Percentiles rank a stretch among this genome's conserved stretches.
phyloP scores from a whole-genome alignment of 2,329 filamentous ascomycete species.

The Epicoccum sorghinum region DNA sequence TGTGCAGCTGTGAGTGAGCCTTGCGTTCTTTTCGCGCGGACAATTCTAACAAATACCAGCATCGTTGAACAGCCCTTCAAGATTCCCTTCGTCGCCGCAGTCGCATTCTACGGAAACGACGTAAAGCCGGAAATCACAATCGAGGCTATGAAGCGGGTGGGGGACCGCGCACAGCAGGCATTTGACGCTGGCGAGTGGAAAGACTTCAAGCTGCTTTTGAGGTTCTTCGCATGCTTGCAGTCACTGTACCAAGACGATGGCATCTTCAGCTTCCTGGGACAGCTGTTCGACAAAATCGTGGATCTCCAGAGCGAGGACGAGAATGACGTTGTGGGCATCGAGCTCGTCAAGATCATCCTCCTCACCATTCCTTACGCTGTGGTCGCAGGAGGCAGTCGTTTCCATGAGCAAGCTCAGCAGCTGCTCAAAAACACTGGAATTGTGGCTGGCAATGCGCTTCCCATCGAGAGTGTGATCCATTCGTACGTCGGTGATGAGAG shows the following conservation, averaged over 20 bases:
- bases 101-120: conserved; percentile 79
- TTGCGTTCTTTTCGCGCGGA: not conserved
- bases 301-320: conserved; percentile 91
- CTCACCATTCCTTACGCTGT: conserved; percentile 88
- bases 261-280: conserved; percentile 81
- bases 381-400: conserved; percentile 49
- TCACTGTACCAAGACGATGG: conserved; percentile 81
- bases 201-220: conserved; percentile 86
- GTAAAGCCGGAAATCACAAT: conserved; percentile 75
- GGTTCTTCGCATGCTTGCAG: conserved; percentile 88
- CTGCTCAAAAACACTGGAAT: conserved; percentile 94
- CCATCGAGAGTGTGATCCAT: conserved; percentile 83
- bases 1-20: conserved; percentile 68
- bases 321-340: conserved; percentile 82
- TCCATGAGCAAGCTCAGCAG: conserved; percentile 72
- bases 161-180: conserved; percentile 67
- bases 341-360: conserved; percentile 95
- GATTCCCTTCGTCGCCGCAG: conserved; percentile 90
- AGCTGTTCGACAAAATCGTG: conserved; percentile 89
- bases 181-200: conserved; percentile 82
- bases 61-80: conserved; percentile 93
- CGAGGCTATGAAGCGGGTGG: conserved; percentile 70
- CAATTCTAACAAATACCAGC: conserved; percentile 46
- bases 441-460: conserved; percentile 86
- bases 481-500: conserved; percentile 73